A percentile compares a stretch with the other conserved stretches of the same genome.
phyloP scores from a whole-genome alignment of 2,329 filamentous ascomycete genomes.

The Cordyceps farinosa region DNA sequence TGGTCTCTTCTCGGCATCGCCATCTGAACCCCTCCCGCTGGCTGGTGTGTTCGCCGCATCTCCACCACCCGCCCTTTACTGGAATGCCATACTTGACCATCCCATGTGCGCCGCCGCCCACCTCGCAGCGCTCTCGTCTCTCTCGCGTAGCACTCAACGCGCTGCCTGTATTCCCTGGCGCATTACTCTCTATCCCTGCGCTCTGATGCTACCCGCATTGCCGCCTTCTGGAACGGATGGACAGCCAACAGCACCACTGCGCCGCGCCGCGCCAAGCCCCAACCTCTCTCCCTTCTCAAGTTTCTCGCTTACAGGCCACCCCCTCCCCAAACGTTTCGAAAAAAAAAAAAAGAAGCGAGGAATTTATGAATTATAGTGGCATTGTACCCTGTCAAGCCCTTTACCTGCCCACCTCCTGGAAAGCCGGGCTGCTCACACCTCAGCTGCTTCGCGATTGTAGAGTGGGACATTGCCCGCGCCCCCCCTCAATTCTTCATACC shows the following conservation, averaged over 20 bases:
- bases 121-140: too few relatives aligned
- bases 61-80: neutral
- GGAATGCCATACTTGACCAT: neutral
- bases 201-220: neutral
- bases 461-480: neutral
- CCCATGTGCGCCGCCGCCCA: neutral
- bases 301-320: neutral
- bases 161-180: neutral
- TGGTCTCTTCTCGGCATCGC: neutral
- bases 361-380: neutral
- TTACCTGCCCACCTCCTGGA: neutral
- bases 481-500: conserved; percentile 4
- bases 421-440: neutral
- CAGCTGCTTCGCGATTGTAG: neutral
- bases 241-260: neutral
- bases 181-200: neutral
- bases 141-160: too few relatives aligned
- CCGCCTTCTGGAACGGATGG: conserved; percentile 12
- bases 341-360: neutral
- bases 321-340: neutral
- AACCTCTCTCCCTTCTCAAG: neutral
- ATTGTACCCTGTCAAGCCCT: neutral
- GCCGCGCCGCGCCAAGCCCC: neutral
- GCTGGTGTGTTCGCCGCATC: neutral
- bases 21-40: neutral